These are phyloP conservation scores for Amanita muscaria DNA, from an alignment of 768 basidiomycete genomes.

Conservation along the genomic window DNA sequence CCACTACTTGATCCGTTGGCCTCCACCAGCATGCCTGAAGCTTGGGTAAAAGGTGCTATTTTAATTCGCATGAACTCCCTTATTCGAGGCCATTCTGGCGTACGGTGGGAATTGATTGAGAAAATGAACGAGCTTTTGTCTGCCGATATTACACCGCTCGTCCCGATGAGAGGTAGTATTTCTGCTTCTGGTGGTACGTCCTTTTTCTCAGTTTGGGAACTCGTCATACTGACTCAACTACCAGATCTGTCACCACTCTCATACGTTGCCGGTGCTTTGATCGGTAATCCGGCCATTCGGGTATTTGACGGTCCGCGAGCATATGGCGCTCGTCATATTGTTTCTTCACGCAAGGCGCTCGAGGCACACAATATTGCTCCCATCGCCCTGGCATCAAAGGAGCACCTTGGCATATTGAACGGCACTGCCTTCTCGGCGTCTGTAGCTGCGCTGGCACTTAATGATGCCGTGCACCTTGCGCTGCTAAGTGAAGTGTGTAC, in stretches of 20 bases:
- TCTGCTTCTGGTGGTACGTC: slow-evolving; percentile 69
- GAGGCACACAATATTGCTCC: slow-evolving; percentile 52
- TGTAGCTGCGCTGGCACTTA: slow-evolving; percentile 64
- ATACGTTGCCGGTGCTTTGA: slow-evolving; percentile 74
- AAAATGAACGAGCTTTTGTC: slow-evolving; percentile 67
- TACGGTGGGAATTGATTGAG: slow-evolving; percentile 72
- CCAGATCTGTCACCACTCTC: slow-evolving; percentile 62
- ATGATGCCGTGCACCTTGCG: slow-evolving; percentile 61
- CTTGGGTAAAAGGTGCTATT: slow-evolving; percentile 86
- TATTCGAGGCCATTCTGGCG: slow-evolving; percentile 81
- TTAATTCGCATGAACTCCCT: slow-evolving; percentile 84
- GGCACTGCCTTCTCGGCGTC: slow-evolving; percentile 83
- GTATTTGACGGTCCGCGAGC: slow-evolving; percentile 49
- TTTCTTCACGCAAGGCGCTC: slow-evolving; percentile 51
- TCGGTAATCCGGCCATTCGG: slow-evolving; percentile 72
- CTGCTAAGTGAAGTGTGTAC: slow-evolving; percentile 66
- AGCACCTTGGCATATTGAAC: slow-evolving; percentile 75
- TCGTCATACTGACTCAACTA: slow-evolving; percentile 23
- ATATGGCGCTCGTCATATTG: slow-evolving; percentile 41
- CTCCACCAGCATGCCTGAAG: slow-evolving; percentile 70
- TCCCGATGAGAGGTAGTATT: slow-evolving; percentile 78
- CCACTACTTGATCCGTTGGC: slow-evolving; percentile 65
- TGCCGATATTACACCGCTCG: slow-evolving; percentile 67
- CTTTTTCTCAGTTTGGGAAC: slow-evolving; percentile 10
- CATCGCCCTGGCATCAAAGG: slow-evolving; percentile 62